A percentile compares a stretch with the other conserved stretches of the same genome.
Conservation (phyloP, 495 filamentous ascomycete species). For the Lepidopterella palustris region DNA sequence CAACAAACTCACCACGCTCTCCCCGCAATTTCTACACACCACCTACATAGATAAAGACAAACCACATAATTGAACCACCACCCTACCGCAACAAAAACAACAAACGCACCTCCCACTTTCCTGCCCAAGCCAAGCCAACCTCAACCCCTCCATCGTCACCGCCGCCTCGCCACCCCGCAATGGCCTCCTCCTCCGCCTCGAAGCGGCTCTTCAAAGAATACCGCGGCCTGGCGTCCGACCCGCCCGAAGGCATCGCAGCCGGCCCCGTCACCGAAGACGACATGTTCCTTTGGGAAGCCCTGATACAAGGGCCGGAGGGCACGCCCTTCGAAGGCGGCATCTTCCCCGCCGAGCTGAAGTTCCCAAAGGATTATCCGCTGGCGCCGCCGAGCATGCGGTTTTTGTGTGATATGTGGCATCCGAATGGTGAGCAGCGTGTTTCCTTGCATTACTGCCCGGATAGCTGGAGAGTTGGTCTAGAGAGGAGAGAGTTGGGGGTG, state of each 20-base stretch:
- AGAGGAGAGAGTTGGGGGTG: background rate
- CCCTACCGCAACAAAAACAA: background rate
- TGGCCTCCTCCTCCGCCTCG: conserved; percentile 66
- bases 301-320: conserved; percentile 90
- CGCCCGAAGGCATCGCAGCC: conserved; percentile 89
- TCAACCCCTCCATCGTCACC: background rate
- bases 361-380: conserved; percentile 93
- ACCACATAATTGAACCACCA: conserved; percentile 3
- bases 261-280: conserved; percentile 92
- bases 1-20: too few relatives aligned
- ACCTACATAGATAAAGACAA: too few relatives aligned
- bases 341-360: conserved; percentile 89
- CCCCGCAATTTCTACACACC: too few relatives aligned
- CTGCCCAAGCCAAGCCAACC: background rate
- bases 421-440: conserved; percentile 62
- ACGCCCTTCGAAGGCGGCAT: conserved; percentile 94
- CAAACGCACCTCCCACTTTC: background rate
- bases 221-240: conserved; percentile 73
- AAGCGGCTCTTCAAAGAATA: conserved; percentile 98
- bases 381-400: conserved; percentile 94
- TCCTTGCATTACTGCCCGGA: too few relatives aligned
- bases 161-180: conserved; percentile 24
- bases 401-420: conserved; percentile 86
- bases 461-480: background rate
- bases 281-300: conserved; percentile 91